Conservation (phyloP, 345 rosid species). For the Cardiospermum halicacabum region DNA sequence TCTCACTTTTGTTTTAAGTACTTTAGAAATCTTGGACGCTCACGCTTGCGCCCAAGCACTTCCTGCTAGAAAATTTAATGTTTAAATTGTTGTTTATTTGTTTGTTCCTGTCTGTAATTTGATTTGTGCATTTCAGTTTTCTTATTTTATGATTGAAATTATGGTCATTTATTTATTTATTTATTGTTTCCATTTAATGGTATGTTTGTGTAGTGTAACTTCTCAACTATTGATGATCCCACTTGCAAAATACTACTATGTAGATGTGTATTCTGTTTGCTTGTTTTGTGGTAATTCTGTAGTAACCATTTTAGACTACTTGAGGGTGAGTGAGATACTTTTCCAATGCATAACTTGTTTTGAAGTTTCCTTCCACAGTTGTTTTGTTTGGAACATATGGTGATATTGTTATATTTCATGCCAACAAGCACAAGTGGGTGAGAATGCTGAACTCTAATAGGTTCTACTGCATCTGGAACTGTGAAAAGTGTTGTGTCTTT, state of each 20-base stretch:
- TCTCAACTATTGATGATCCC: not conserved
- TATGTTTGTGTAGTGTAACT: not conserved
- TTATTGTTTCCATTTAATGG: not conserved
- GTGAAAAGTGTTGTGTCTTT: not conserved
- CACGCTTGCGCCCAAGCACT: not conserved
- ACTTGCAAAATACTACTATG: not conserved
- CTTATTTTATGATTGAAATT: no score
- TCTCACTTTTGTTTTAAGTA: not conserved
- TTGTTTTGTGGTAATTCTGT: not conserved
- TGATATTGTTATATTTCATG: not conserved
- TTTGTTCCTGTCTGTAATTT: not conserved
- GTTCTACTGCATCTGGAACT: not conserved
- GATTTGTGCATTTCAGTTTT: not conserved
- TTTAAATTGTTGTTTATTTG: no score
- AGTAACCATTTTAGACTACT: not conserved
- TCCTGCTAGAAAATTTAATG: not conserved
- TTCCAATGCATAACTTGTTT: not conserved
- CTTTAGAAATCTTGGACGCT: not conserved
- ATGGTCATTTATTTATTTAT: no score
- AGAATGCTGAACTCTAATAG: not conserved
- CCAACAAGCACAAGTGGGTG: not conserved
- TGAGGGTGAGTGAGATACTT: not conserved
- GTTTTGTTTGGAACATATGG: not conserved
- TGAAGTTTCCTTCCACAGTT: not conserved
- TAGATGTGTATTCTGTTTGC: no score